Conservation (phyloP, 2,329 filamentous ascomycete species). For the Fusarium pseudonygamai region DNA sequence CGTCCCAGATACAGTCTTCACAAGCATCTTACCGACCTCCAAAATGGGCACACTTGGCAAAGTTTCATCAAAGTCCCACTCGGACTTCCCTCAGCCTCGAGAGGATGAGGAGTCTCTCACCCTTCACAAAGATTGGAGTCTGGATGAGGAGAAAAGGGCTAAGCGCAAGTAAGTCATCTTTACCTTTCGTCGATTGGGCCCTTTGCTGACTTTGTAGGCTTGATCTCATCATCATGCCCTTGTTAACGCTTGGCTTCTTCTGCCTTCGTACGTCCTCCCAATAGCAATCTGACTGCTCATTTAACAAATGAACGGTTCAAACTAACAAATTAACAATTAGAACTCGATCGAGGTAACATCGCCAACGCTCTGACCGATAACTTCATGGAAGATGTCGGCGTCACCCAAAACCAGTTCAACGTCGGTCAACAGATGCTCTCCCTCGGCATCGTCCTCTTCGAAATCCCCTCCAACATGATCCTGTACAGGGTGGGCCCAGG, state of each 20-base stretch:
- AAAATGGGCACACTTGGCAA: slow-evolving; percentile 33
- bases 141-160: slow-evolving; percentile 49
- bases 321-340: background rate
- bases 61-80: slow-evolving; percentile 12
- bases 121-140: slow-evolving; percentile 46
- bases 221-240: slow-evolving; percentile 54
- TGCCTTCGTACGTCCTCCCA: slow-evolving; percentile 48
- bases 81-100: slow-evolving; percentile 18
- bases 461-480: slow-evolving; percentile 52
- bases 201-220: slow-evolving; percentile 37
- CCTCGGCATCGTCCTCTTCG: slow-evolving; percentile 58
- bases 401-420: slow-evolving; percentile 62
- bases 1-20: background rate
- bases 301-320: background rate
- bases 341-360: slow-evolving; percentile 54
- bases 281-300: fast-evolving
- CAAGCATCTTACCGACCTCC: background rate
- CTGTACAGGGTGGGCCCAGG: slow-evolving; percentile 52
- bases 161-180: slow-evolving; percentile 43
- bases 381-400: slow-evolving; percentile 59
- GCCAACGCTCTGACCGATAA: slow-evolving; percentile 59
- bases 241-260: slow-evolving; percentile 55
- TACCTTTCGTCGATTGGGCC: background rate
- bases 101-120: slow-evolving; percentile 47
- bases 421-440: slow-evolving; percentile 62